Evolutionary conservation across 2,329 filamentous ascomycete species (phyloP).

Genomic region (Paramyrothecium roridum): DNA sequence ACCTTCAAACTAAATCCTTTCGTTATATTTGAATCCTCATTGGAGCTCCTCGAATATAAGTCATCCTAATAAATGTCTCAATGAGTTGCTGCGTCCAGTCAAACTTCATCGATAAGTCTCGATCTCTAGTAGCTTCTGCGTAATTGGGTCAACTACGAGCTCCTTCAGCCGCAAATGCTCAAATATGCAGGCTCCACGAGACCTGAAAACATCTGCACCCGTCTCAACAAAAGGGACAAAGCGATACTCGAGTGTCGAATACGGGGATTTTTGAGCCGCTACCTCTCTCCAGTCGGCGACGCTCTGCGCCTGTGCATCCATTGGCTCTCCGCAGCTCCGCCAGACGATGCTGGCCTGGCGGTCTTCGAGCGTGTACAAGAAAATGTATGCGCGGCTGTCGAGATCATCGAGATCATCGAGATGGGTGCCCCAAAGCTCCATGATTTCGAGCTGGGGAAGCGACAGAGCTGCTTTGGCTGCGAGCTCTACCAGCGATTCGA

Average conservation of each 20-base stretch:
- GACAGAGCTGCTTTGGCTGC: conserved; percentile 11
- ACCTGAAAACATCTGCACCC: conserved; percentile 5
- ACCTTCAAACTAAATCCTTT: too few relatives aligned
- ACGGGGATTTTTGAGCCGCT: conserved; percentile 9
- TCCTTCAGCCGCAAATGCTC: conserved; percentile 10
- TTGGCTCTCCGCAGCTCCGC: conserved; percentile 7
- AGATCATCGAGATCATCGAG: conserved; percentile 4
- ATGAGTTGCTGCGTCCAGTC: conserved; percentile 4
- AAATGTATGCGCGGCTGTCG: conserved; percentile 10
- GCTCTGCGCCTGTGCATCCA: conserved; percentile 5
- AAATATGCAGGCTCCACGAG: conserved; percentile 11
- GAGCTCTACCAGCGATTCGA: conserved; percentile 9
- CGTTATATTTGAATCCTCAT: too few relatives aligned
- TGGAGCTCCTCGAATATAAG: too few relatives aligned
- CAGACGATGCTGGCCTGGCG: conserved; percentile 9
- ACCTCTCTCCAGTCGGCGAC: conserved; percentile 11
- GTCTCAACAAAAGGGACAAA: conserved; percentile 9
- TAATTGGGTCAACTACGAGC: conserved; percentile 11
- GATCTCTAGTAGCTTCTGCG: conserved; percentile 10
- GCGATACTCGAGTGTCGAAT: conserved; percentile 5
- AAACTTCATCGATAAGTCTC: conserved; percentile 5
- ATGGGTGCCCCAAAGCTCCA: conserved; percentile 10
- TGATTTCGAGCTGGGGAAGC: conserved; percentile 8
- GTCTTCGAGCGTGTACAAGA: conserved; percentile 7
- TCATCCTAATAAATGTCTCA: too few relatives aligned